These are phyloP conservation scores for Hymenoscyphus scutula DNA, from an alignment of 2,329 filamentous ascomycete species.

Conservation along the genomic window DNA sequence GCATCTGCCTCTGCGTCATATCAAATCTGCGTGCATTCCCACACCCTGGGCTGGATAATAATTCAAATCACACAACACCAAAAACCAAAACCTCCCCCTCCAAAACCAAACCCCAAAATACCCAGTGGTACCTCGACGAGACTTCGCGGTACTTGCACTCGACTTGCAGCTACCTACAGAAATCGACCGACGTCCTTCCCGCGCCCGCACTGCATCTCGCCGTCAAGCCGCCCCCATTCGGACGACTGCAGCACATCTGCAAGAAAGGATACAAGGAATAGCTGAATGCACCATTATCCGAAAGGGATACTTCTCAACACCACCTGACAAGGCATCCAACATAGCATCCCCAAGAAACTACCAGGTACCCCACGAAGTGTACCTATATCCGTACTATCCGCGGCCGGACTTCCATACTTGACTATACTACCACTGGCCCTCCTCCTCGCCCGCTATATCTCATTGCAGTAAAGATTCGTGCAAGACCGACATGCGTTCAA, in stretches of 20 bases:
- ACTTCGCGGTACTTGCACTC: background rate
- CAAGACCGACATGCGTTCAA: constrained; percentile 31
- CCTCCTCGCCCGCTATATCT: background rate
- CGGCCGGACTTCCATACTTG: background rate
- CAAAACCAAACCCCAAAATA: background rate
- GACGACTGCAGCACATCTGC: constrained; percentile 2
- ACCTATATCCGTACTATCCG: background rate
- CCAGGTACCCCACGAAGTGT: background rate
- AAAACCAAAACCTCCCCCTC: background rate
- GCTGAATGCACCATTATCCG: background rate
- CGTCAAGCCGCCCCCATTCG: background rate
- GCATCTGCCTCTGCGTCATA: background rate
- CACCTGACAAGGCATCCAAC: constrained; percentile 3
- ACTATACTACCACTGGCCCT: background rate
- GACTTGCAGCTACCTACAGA: background rate
- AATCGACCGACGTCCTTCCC: background rate
- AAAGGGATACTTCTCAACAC: background rate
- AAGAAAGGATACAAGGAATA: constrained; percentile 1
- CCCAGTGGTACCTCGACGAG: background rate
- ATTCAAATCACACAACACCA: too few relatives aligned
- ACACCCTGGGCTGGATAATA: constrained; percentile 5
- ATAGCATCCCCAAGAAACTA: background rate
- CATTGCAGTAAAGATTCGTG: constrained; percentile 5
- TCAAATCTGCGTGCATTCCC: constrained; percentile 1
- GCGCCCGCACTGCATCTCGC: background rate